These are phyloP conservation scores for Shiraia bambusicola DNA, from an alignment of 2,329 filamentous ascomycete genomes.

Conservation along the genomic window DNA sequence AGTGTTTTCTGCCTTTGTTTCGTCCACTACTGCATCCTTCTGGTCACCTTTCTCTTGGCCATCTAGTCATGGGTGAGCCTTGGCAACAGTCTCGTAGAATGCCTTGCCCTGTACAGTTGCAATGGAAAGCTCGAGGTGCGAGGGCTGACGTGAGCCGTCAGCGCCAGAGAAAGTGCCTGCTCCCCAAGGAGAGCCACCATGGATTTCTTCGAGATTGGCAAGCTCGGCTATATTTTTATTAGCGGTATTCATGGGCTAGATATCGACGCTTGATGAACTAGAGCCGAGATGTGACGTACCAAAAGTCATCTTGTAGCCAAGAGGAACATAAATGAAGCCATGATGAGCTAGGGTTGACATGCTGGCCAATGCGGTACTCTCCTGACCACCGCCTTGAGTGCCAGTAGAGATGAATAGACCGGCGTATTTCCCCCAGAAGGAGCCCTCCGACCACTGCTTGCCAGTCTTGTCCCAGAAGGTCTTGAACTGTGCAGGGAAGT, in stretches of 20 bases:
- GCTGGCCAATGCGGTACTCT: constrained; percentile 76
- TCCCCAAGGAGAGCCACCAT: constrained; percentile 88
- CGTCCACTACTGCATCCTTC: constrained; percentile 8
- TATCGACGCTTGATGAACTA: too few relatives aligned
- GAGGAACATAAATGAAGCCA: constrained; percentile 93
- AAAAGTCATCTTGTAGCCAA: constrained; percentile 86
- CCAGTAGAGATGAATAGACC: constrained; percentile 90
- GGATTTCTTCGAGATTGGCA: constrained; percentile 72
- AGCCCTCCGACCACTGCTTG: constrained; percentile 76
- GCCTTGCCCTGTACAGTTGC: constrained; percentile 79
- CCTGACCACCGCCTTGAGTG: constrained; percentile 82
- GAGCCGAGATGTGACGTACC: constrained; percentile 15
- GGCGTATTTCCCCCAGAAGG: constrained; percentile 82
- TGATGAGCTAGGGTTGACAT: constrained; percentile 90
- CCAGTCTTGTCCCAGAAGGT: constrained; percentile 89
- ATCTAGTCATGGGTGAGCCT: constrained; percentile 77
- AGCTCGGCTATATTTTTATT: constrained; percentile 50
- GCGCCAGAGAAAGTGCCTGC: constrained; percentile 81
- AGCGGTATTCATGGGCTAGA: background rate
- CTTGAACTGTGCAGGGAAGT: constrained; percentile 97
- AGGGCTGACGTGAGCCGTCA: constrained; percentile 84
- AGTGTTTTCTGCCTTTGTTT: constrained; percentile 1
- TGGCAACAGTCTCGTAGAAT: constrained; percentile 77
- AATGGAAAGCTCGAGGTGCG: constrained; percentile 71
- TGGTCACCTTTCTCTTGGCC: constrained; percentile 10